Conservation (phyloP, 1,284 basidiomycete genomes). For the Phellinidium pouzarii region DNA sequence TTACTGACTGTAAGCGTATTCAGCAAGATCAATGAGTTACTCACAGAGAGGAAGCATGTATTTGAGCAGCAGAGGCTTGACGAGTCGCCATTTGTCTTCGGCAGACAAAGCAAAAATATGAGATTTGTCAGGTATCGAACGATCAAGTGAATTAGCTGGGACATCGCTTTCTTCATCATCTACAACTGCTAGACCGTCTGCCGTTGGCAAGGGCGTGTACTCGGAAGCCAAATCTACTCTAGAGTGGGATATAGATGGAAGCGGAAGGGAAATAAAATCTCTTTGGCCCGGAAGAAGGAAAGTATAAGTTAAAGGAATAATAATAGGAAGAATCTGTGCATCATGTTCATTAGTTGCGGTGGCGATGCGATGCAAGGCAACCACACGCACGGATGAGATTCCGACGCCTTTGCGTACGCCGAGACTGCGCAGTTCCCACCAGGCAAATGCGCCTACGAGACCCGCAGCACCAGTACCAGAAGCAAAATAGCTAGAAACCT, state of each 20-base stretch:
- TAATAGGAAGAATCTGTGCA: constrained; percentile 65
- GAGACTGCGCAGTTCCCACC: constrained; percentile 88
- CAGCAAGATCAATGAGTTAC: constrained; percentile 25
- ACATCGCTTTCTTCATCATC: constrained; percentile 1
- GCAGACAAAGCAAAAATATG: constrained; percentile 44
- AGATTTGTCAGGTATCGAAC: constrained; percentile 24
- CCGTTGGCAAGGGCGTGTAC: constrained; percentile 49
- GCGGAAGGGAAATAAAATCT: constrained; percentile 32
- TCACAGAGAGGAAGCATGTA: constrained; percentile 81
- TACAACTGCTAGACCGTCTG: constrained; percentile 1
- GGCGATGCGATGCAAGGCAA: neutral
- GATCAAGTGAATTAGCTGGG: constrained; percentile 22
- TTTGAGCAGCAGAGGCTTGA: constrained; percentile 63
- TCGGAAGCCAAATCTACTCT: constrained; percentile 31
- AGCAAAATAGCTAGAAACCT: constrained; percentile 64
- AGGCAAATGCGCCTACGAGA: constrained; percentile 84
- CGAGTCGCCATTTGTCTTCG: constrained; percentile 70
- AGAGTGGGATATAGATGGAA: constrained; percentile 26
- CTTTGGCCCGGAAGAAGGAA: constrained; percentile 62
- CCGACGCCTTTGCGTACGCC: constrained; percentile 84
- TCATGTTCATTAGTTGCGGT: neutral
- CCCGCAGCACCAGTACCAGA: constrained; percentile 94
- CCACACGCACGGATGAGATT: constrained; percentile 57
- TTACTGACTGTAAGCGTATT: neutral
- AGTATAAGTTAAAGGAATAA: constrained; percentile 69